phyloP scores from a whole-genome alignment of 108 stramenopile species.

The Aurantiochytrium sp. region DNA sequence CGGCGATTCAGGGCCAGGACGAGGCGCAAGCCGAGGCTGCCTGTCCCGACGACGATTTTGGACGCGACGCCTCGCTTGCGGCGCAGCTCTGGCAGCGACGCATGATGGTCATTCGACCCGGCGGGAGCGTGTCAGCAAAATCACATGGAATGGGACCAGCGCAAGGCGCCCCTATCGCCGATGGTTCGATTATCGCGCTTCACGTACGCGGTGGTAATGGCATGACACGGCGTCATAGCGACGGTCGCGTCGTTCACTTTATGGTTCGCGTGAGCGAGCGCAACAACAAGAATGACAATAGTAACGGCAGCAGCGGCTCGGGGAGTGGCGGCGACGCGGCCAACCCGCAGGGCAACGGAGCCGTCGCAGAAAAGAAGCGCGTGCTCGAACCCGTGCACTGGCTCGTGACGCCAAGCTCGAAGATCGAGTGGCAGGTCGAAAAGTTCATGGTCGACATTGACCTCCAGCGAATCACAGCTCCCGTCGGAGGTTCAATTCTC shows the following conservation, averaged over 20 bases:
- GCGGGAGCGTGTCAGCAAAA: background rate
- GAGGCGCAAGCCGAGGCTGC: background rate
- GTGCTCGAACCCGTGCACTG: background rate
- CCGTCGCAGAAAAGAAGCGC: background rate
- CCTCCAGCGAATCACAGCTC: background rate
- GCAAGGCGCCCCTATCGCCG: background rate
- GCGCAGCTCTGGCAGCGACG: conserved; percentile 4
- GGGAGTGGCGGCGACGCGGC: too few species aligned
- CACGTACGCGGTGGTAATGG: background rate
- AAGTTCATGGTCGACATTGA: background rate
- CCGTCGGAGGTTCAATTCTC: background rate
- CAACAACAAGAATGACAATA: background rate
- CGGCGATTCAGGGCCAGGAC: background rate
- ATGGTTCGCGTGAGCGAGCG: background rate
- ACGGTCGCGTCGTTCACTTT: background rate
- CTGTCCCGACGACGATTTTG: background rate
- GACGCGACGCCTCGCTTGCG: background rate
- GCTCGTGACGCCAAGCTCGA: background rate
- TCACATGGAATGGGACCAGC: background rate
- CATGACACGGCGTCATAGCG: background rate
- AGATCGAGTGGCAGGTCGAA: conserved; percentile 7
- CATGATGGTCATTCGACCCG: background rate
- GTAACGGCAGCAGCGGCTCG: background rate
- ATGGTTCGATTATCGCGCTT: background rate
- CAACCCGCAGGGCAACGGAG: too few species aligned